Evolutionary conservation across 2,329 filamentous ascomycete species (phyloP).

Genomic region (Beauveria australis): DNA sequence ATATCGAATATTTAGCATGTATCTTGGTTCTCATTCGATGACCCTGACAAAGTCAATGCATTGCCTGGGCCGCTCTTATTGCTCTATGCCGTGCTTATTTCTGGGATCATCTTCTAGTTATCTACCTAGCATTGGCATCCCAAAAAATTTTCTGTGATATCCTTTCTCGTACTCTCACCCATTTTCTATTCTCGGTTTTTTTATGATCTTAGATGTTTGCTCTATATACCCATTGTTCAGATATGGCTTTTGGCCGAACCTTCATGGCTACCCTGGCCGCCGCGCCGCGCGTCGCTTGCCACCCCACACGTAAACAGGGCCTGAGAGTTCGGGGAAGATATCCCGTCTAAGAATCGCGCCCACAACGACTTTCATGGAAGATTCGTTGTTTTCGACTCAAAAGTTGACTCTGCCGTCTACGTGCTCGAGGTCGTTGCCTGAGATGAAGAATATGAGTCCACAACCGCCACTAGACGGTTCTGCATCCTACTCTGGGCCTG

Average conservation of each 20-base stretch:
- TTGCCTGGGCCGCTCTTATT: neutral
- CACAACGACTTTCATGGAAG: constrained; percentile 28
- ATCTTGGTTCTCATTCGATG: neutral
- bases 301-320: constrained; percentile 18
- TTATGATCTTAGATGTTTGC: constrained; percentile 7
- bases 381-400: constrained; percentile 28
- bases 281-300: constrained; percentile 15
- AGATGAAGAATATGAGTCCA: constrained; percentile 50
- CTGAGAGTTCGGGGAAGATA: no score
- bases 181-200: neutral
- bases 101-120: neutral
- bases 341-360: constrained; percentile 19
- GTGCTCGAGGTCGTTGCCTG: constrained; percentile 47
- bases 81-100: neutral
- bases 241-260: constrained; percentile 17
- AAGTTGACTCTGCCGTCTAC: constrained; percentile 31
- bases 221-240: constrained; percentile 8
- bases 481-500: constrained; percentile 14
- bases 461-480: constrained; percentile 31
- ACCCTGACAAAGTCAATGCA: neutral
- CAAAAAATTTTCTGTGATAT: neutral
- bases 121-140: neutral
- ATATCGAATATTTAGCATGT: neutral
- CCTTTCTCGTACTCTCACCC: neutral
- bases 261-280: constrained; percentile 19